phyloP scores from a whole-genome alignment of 2,329 filamentous ascomycete genomes.

The Nannizziopsis arthrosporioides region DNA sequence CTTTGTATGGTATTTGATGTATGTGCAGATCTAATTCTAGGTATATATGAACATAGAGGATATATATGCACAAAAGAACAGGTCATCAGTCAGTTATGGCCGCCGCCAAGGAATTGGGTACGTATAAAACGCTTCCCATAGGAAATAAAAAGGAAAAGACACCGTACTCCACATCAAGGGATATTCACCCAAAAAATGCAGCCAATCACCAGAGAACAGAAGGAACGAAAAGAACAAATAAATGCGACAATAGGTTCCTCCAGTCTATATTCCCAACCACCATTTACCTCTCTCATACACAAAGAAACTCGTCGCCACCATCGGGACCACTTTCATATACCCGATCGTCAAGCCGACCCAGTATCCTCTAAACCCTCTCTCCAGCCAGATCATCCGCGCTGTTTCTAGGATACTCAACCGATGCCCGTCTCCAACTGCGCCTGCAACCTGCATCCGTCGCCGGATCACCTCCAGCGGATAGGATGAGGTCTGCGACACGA shows the following conservation, averaged over 20 bases:
- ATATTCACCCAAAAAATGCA: background rate
- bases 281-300: slow-evolving; percentile 55
- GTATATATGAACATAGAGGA: background rate
- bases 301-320: slow-evolving; percentile 64
- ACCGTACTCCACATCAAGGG: background rate
- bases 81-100: background rate
- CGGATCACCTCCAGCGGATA: slow-evolving; percentile 91
- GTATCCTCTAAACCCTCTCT: slow-evolving; percentile 69
- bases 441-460: slow-evolving; percentile 89
- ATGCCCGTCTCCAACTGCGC: slow-evolving; percentile 82
- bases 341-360: slow-evolving; percentile 90
- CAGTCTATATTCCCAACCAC: slow-evolving; percentile 51
- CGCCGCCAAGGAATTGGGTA: background rate
- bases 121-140: background rate
- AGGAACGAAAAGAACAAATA: background rate
- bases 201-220: background rate
- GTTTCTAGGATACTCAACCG: slow-evolving; percentile 70
- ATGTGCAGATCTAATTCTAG: slow-evolving; percentile 1
- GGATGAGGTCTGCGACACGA: slow-evolving; percentile 81
- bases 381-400: slow-evolving; percentile 57
- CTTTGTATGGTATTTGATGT: background rate
- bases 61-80: background rate
- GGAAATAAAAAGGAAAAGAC: background rate
- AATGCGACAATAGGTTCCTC: background rate
- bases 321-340: slow-evolving; percentile 85